phyloP scores from a whole-genome alignment of 495 filamentous ascomycete genomes.

The Trichoderma gamsii region DNA sequence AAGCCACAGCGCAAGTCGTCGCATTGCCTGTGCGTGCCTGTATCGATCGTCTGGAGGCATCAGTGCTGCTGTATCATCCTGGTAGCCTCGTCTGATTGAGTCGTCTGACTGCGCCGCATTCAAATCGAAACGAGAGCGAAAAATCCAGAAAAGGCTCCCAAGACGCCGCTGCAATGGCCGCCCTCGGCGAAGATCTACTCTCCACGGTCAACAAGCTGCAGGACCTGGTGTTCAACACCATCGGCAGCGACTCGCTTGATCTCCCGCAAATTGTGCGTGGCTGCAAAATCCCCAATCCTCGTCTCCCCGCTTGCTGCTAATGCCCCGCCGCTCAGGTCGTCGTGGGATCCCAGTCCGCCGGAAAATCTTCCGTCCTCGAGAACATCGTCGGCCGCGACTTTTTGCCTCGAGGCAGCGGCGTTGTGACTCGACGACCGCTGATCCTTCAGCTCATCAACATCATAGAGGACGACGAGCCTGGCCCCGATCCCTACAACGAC shows the following conservation, averaged over 20 bases:
- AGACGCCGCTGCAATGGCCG: slow-evolving; percentile 39
- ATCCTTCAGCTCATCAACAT: slow-evolving; percentile 98
- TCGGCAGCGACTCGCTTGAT: slow-evolving; percentile 96
- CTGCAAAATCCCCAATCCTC: slow-evolving; percentile 18
- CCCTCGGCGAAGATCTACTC: slow-evolving; percentile 86
- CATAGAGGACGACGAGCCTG: slow-evolving; percentile 74
- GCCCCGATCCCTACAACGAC: slow-evolving; percentile 53
- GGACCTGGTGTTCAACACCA: slow-evolving; percentile 98
- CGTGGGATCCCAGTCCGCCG: slow-evolving; percentile 95
- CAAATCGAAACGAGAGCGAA: not conserved
- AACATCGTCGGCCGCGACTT: slow-evolving; percentile 99
- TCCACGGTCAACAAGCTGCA: slow-evolving; percentile 93
- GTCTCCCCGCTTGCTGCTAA: not conserved
- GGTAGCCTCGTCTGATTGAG: not conserved
- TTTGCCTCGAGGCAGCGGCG: slow-evolving; percentile 89
- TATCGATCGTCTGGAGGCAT: not conserved
- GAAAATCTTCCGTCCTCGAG: slow-evolving; percentile 98
- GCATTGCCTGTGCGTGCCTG: not conserved
- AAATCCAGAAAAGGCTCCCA: not conserved
- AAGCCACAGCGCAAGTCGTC: slow-evolving; percentile 8
- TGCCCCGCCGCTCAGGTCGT: slow-evolving; percentile 62
- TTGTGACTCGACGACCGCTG: slow-evolving; percentile 88
- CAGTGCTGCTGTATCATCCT: not conserved
- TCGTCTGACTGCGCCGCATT: not conserved
- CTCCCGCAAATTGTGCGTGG: slow-evolving; percentile 89